Percentiles rank a stretch among this genome's conserved stretches.
Conservation (phyloP, 2,329 filamentous ascomycete species). For the Calonectria fujianensis region DNA sequence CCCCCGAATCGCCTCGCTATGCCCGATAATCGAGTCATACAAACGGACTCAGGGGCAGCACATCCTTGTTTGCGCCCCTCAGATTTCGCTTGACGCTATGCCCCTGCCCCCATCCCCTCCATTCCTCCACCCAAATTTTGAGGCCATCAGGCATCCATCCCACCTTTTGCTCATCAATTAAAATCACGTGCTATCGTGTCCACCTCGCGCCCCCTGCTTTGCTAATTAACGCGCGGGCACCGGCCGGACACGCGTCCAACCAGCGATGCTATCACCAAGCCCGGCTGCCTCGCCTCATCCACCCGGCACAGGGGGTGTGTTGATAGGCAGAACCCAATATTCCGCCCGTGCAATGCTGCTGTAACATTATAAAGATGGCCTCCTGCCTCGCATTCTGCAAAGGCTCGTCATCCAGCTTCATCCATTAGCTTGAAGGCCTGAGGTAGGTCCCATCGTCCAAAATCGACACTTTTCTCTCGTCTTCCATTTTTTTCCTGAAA, state of each 20-base stretch:
- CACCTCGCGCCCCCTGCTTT: slow-evolving; percentile 30
- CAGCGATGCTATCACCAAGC: slow-evolving; percentile 50
- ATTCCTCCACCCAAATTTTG: slow-evolving; percentile 9
- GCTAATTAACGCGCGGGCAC: slow-evolving; percentile 41
- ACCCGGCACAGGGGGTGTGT: slow-evolving; percentile 44
- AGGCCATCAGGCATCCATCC: slow-evolving; percentile 16
- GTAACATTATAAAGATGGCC: slow-evolving; percentile 54
- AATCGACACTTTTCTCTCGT: slow-evolving; percentile 42
- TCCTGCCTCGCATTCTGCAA: slow-evolving; percentile 39
- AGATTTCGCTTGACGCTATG: slow-evolving; percentile 28
- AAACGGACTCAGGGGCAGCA: slow-evolving; percentile 11
- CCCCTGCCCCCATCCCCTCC: slow-evolving; percentile 4
- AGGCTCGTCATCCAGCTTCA: slow-evolving; percentile 41
- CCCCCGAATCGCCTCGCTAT: slow-evolving; percentile 4
- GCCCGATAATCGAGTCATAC: slow-evolving; percentile 10
- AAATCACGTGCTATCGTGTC: slow-evolving; percentile 49
- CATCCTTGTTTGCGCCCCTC: slow-evolving; percentile 35
- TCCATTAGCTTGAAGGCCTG: slow-evolving; percentile 51
- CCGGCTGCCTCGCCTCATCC: slow-evolving; percentile 49
- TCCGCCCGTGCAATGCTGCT: slow-evolving; percentile 51
- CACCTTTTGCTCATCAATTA: neutral
- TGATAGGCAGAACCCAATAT: slow-evolving; percentile 49
- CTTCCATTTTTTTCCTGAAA: slow-evolving; percentile 39
- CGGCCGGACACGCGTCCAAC: slow-evolving; percentile 43
- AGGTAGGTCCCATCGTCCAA: slow-evolving; percentile 57